Conservation (phyloP, 2,329 filamentous ascomycete genomes). For the Colletotrichum lentis region DNA sequence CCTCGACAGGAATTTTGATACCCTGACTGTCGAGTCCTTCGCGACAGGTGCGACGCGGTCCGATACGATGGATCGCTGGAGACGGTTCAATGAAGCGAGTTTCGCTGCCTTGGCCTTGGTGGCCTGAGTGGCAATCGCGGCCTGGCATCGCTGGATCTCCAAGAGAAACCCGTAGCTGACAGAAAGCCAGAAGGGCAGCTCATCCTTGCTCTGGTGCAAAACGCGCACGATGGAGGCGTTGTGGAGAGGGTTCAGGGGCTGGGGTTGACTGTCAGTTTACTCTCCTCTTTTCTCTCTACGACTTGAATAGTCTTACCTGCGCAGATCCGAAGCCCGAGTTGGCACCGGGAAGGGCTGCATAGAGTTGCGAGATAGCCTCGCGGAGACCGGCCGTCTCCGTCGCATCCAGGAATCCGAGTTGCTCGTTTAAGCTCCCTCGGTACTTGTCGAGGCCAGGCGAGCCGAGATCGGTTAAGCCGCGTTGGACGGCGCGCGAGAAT, state of each 20-base stretch:
- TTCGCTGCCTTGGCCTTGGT: slow-evolving; percentile 56
- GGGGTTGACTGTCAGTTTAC: slow-evolving; percentile 29
- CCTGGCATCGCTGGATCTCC: slow-evolving; percentile 54
- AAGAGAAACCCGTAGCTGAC: slow-evolving; percentile 60
- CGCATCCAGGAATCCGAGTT: slow-evolving; percentile 43
- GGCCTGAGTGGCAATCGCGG: slow-evolving; percentile 53
- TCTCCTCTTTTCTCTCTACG: neutral
- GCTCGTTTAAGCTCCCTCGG: slow-evolving; percentile 22
- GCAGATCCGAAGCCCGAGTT: slow-evolving; percentile 49
- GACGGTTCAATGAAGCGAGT: slow-evolving; percentile 63
- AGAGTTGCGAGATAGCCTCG: slow-evolving; percentile 49
- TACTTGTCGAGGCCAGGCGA: slow-evolving; percentile 24
- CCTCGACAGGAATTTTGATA: slow-evolving; percentile 60
- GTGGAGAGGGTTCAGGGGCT: slow-evolving; percentile 67
- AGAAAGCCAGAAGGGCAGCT: slow-evolving; percentile 58
- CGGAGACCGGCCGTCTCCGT: slow-evolving; percentile 46
- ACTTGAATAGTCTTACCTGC: slow-evolving; percentile 52
- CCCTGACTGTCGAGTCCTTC: slow-evolving; percentile 67
- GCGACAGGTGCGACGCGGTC: slow-evolving; percentile 63
- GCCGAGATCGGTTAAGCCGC: slow-evolving; percentile 12
- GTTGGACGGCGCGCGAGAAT: slow-evolving; percentile 39
- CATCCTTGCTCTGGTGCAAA: slow-evolving; percentile 46
- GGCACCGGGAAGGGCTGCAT: slow-evolving; percentile 45
- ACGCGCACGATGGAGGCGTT: slow-evolving; percentile 63
- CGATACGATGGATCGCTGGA: slow-evolving; percentile 67